Evolutionary conservation across 2,329 filamentous ascomycete genomes (phyloP).

Genomic region (Colletotrichum sp.): DNA sequence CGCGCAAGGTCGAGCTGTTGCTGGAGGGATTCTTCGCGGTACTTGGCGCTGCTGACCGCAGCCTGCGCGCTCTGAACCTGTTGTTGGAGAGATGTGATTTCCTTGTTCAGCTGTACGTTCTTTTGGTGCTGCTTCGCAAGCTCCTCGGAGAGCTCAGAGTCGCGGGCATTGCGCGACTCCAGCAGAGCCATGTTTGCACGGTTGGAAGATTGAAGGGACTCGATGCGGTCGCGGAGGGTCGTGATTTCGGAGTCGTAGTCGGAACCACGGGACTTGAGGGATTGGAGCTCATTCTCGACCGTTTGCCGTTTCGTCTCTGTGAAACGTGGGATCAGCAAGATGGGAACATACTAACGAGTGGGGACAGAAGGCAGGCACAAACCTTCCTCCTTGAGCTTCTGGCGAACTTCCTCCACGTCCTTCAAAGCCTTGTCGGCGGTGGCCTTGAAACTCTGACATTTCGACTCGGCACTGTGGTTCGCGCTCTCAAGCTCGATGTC

Average conservation of each 20-base stretch:
- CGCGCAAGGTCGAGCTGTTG: conserved; percentile 90
- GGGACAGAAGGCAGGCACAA: conserved; percentile 27
- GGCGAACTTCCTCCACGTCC: conserved; percentile 81
- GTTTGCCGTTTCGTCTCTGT: conserved; percentile 77
- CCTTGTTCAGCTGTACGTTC: conserved; percentile 81
- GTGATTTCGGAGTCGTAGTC: conserved; percentile 78
- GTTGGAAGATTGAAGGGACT: conserved; percentile 88
- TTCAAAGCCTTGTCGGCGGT: conserved; percentile 84
- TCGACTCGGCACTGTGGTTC: conserved; percentile 81
- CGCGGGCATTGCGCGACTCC: conserved; percentile 86
- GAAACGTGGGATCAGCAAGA: background rate
- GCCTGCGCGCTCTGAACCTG: conserved; percentile 83
- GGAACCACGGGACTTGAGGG: conserved; percentile 76
- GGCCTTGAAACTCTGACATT: conserved; percentile 80
- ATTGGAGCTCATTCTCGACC: conserved; percentile 82
- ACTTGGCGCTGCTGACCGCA: conserved; percentile 80
- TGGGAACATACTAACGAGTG: background rate
- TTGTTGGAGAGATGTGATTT: conserved; percentile 83
- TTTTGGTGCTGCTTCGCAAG: conserved; percentile 89
- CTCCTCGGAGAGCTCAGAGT: conserved; percentile 86
- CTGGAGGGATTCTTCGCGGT: conserved; percentile 86
- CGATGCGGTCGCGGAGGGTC: conserved; percentile 80
- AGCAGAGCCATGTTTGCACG: conserved; percentile 88
- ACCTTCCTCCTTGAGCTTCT: conserved; percentile 86
- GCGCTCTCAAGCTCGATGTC: conserved; percentile 95